Percentiles rank a stretch among this genome's conserved stretches.
These are phyloP conservation scores for Yamadazyma blattariae DNA, from an alignment of 1,139 yeast genomes.

Conservation along the genomic window DNA sequence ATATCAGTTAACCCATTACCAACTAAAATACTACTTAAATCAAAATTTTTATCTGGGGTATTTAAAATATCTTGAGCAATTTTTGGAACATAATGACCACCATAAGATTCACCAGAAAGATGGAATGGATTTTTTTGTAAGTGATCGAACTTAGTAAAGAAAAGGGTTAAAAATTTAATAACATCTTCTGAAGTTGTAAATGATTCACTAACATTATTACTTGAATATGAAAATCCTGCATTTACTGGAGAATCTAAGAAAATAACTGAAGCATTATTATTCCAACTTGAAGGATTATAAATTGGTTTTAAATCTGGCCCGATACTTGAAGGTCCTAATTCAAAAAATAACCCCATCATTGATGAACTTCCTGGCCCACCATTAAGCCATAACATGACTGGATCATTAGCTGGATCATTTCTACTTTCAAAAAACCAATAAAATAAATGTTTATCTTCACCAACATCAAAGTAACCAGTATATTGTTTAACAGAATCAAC, in stretches of 20 bases:
- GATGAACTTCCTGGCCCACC: slow-evolving; percentile 85
- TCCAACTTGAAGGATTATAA: slow-evolving; percentile 66
- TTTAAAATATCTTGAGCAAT: slow-evolving; percentile 64
- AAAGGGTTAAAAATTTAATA: slow-evolving; percentile 62
- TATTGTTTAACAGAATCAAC: slow-evolving; percentile 72
- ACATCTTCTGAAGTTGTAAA: slow-evolving; percentile 74
- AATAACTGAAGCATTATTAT: slow-evolving; percentile 76
- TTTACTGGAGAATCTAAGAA: slow-evolving; percentile 88
- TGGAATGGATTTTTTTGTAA: slow-evolving; percentile 55
- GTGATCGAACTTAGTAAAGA: slow-evolving; percentile 65
- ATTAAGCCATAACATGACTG: slow-evolving; percentile 33
- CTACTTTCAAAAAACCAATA: slow-evolving; percentile 36
- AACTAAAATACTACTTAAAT: slow-evolving; percentile 61
- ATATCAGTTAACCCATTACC: slow-evolving; percentile 80
- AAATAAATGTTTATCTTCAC: slow-evolving; percentile 56
- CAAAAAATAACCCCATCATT: slow-evolving; percentile 30
- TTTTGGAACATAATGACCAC: slow-evolving; percentile 76
- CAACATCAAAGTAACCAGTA: slow-evolving; percentile 79
- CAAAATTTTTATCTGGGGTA: slow-evolving; percentile 56
- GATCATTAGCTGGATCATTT: slow-evolving; percentile 33
- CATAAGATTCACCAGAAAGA: slow-evolving; percentile 79
- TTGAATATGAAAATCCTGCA: slow-evolving; percentile 67
- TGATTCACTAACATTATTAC: slow-evolving; percentile 49
- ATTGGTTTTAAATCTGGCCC: slow-evolving; percentile 23
- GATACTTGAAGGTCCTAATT: slow-evolving; percentile 30